A percentile compares a stretch with the other conserved stretches of the same genome.
phyloP scores from a whole-genome alignment of 1,139 yeast species.

The Fermentozyma sake region DNA sequence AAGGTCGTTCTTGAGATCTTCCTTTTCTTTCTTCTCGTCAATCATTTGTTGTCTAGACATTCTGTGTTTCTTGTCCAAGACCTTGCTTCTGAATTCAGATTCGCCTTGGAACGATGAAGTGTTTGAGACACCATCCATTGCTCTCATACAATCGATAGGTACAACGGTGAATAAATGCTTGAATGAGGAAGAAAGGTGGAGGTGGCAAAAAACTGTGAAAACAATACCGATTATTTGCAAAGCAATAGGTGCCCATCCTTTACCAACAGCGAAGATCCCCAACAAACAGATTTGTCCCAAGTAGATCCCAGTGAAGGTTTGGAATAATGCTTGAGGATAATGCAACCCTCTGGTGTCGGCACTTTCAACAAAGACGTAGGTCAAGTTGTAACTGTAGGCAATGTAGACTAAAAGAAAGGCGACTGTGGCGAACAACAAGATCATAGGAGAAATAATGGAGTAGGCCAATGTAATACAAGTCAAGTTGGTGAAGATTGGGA shows the following conservation, averaged over 20 bases:
- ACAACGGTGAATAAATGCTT: conserved; percentile 52
- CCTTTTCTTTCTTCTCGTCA: conserved; percentile 16
- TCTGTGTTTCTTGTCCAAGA: conserved; percentile 19
- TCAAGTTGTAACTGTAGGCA: conserved; percentile 75
- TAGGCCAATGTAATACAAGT: conserved; percentile 77
- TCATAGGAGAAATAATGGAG: conserved; percentile 74
- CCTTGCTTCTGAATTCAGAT: conserved; percentile 33
- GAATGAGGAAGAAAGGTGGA: conserved; percentile 58
- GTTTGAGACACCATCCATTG: conserved; percentile 62
- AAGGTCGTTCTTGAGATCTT: conserved; percentile 20
- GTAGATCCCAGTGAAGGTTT: conserved; percentile 83
- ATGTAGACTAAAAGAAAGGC: conserved; percentile 71
- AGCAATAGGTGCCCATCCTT: conserved; percentile 92
- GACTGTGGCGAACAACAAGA: conserved; percentile 61
- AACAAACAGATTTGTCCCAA: conserved; percentile 80
- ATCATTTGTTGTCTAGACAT: conserved; percentile 4
- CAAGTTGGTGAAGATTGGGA: conserved; percentile 80
- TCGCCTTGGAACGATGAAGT: conserved; percentile 39
- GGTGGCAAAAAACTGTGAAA: conserved; percentile 63
- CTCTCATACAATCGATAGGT: conserved; percentile 66
- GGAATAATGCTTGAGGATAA: conserved; percentile 85
- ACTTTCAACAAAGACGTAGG: conserved; percentile 59
- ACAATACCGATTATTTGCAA: conserved; percentile 64
- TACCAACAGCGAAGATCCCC: conserved; percentile 84
- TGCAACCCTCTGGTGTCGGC: conserved; percentile 79